Evolutionary conservation across 73 alveolate genomes (phyloP).

Genomic region (Uronychia setigera): DNA sequence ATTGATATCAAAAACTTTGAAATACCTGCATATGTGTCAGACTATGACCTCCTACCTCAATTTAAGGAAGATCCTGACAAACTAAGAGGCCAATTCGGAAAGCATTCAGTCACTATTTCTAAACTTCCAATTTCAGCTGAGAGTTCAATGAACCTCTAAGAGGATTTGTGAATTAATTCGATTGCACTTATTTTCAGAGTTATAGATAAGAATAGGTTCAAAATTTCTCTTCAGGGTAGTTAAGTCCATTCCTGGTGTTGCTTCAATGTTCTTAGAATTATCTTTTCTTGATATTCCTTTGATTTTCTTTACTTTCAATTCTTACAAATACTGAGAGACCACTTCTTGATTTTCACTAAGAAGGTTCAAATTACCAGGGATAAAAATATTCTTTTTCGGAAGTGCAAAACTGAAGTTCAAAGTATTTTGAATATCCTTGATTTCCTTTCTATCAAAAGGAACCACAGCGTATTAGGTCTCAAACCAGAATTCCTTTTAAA

Average conservation of each 20-base stretch:
- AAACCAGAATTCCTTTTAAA: conserved; percentile 17
- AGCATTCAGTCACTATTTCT: neutral
- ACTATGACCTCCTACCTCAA: neutral
- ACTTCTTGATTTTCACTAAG: neutral
- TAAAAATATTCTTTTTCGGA: conserved; percentile 24
- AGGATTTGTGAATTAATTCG: too few species aligned
- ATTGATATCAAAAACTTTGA: neutral
- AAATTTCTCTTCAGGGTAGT: too few species aligned
- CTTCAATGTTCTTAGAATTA: too few species aligned
- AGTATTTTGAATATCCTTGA: neutral
- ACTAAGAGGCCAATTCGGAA: neutral
- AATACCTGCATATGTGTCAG: neutral
- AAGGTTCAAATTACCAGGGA: conserved; percentile 20
- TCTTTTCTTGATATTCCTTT: too few species aligned
- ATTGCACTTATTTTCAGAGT: too few species aligned
- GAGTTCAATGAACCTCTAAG: too few species aligned
- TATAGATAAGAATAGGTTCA: too few species aligned
- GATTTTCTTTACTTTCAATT: too few species aligned
- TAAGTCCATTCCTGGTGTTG: too few species aligned
- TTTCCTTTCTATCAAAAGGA: neutral
- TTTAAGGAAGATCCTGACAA: neutral
- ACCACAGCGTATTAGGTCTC: conserved; percentile 8
- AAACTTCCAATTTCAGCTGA: too few species aligned
- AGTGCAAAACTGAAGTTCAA: neutral
- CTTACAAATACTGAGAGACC: too few species aligned